phyloP scores from a whole-genome alignment of 768 basidiomycete species.

The Phlegmacium glaucopus region DNA sequence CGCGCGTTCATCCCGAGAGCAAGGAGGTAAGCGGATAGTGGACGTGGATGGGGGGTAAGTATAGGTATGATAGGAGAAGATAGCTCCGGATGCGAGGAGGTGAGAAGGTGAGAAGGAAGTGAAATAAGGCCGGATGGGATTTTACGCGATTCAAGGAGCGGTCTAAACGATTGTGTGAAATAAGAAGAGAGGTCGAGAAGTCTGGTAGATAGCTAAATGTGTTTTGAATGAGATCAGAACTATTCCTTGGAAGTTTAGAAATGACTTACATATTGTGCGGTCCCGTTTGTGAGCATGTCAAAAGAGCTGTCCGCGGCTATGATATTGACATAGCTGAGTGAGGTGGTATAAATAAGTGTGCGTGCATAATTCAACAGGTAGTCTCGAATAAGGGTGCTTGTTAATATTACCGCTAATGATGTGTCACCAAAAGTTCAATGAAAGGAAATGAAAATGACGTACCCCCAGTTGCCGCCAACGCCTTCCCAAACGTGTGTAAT shows the following conservation, averaged over 20 bases:
- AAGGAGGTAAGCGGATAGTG: conserved; percentile 66
- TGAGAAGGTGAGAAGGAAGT: conserved; percentile 35
- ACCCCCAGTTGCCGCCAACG: conserved; percentile 84
- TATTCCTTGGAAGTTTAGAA: not conserved
- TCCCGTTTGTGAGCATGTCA: conserved; percentile 70
- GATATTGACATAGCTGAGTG: conserved; percentile 73
- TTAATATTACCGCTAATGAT: conserved; percentile 67
- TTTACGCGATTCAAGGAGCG: conserved; percentile 22
- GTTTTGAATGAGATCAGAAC: not conserved
- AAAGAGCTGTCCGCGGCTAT: conserved; percentile 75
- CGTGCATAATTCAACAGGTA: conserved; percentile 93
- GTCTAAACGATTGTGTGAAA: conserved; percentile 30
- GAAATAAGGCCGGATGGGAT: conserved; percentile 35
- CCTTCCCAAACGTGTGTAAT: conserved; percentile 93
- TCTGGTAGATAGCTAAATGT: conserved; percentile 25
- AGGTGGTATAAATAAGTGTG: conserved; percentile 88
- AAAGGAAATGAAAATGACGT: conserved; percentile 24
- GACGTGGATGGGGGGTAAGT: conserved; percentile 71
- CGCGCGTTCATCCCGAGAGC: conserved; percentile 59
- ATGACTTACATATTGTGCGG: conserved; percentile 51
- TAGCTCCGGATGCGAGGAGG: conserved; percentile 24
- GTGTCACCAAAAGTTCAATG: not conserved
- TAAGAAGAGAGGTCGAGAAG: conserved; percentile 46
- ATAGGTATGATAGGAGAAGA: conserved; percentile 84
- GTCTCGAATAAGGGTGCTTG: conserved; percentile 65